Evolutionary conservation across 2,329 filamentous ascomycete species (phyloP).

Genomic region (Nannizziopsis barbatae): DNA sequence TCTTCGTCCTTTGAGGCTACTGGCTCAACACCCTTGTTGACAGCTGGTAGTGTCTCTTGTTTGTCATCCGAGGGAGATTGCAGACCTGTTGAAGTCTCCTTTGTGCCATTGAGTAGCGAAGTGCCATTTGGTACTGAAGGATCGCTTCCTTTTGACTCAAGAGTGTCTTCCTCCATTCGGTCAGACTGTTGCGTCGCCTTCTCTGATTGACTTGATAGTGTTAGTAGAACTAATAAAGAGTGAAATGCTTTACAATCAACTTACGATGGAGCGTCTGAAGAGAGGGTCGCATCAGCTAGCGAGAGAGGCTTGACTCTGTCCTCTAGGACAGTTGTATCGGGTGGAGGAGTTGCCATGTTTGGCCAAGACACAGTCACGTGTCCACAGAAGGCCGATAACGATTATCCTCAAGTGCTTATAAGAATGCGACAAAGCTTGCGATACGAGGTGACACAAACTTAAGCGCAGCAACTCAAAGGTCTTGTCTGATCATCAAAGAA

Average conservation of each 20-base stretch:
- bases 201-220: neutral
- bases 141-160: neutral
- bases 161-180: neutral
- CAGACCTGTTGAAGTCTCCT: slow-evolving; percentile 3
- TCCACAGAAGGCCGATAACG: neutral
- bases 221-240: no score
- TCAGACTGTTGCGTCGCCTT: neutral
- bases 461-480: no score
- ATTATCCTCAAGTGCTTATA: slow-evolving; percentile 3
- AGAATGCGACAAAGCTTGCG: neutral
- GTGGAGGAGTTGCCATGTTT: slow-evolving; percentile 35
- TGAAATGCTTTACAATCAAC: neutral
- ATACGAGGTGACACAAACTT: neutral
- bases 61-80: neutral
- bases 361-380: slow-evolving; percentile 18
- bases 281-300: neutral
- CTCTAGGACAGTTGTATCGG: slow-evolving; percentile 30
- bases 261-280: neutral
- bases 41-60: neutral
- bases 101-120: slow-evolving; percentile 5
- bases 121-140: slow-evolving; percentile 9
- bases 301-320: slow-evolving; percentile 28
- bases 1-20: neutral
- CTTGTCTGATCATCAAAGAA: no score
- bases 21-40: neutral